These are phyloP conservation scores for Aspergillus tanneri DNA, from an alignment of 2,329 filamentous ascomycete species.

Conservation along the genomic window DNA sequence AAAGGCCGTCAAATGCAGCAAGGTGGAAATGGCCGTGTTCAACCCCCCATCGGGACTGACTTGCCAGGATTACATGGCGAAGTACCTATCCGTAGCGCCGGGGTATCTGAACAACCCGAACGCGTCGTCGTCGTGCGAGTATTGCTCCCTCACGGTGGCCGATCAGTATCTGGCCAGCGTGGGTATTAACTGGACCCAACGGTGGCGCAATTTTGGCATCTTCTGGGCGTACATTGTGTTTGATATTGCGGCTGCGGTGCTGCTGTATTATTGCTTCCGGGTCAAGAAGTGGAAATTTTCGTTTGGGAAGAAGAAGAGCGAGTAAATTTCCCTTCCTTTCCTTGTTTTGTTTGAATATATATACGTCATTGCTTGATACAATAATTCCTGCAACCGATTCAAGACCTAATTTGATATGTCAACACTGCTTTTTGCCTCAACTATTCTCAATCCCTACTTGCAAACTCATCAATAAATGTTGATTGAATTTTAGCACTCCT, in stretches of 20 bases:
- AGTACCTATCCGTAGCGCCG: constrained; percentile 51
- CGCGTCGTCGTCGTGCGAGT: constrained; percentile 55
- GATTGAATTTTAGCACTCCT: too few relatives aligned
- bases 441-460: too few relatives aligned
- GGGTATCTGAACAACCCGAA: constrained; percentile 56
- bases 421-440: too few relatives aligned
- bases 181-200: constrained; percentile 53
- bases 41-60: constrained; percentile 57
- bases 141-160: constrained; percentile 35
- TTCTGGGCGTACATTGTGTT: constrained; percentile 60
- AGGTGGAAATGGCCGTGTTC: constrained; percentile 67
- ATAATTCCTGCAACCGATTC: too few relatives aligned
- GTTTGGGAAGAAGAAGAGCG: constrained; percentile 1
- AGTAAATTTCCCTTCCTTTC: too few relatives aligned
- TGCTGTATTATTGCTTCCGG: constrained; percentile 42
- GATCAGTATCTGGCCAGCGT: constrained; percentile 45
- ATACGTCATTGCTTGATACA: too few relatives aligned
- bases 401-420: too few relatives aligned
- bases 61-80: constrained; percentile 59
- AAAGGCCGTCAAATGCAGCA: constrained; percentile 63
- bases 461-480: too few relatives aligned
- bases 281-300: constrained; percentile 27
- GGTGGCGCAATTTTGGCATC: constrained; percentile 69
- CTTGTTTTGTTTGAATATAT: too few relatives aligned
- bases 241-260: constrained; percentile 54